These are phyloP conservation scores for Oxyria digyna DNA, from an alignment of 148 eudicot species.

Conservation along the genomic window DNA sequence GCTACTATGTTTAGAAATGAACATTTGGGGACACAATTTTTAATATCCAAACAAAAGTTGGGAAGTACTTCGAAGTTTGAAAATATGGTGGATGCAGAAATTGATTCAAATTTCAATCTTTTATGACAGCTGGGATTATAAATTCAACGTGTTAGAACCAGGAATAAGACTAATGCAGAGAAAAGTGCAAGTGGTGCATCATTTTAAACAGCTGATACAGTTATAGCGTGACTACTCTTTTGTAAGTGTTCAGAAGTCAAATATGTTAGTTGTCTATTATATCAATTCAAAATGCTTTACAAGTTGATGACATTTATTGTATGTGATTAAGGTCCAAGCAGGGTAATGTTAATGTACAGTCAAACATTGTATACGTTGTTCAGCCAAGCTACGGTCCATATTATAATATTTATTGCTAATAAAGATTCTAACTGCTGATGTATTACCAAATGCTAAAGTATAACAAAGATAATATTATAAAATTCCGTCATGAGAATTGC, in stretches of 20 bases:
- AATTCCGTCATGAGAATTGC: background rate
- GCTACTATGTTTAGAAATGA: background rate
- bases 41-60: background rate
- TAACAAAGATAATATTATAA: slow-evolving; percentile 6
- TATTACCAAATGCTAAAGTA: slow-evolving; percentile 2
- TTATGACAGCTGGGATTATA: background rate
- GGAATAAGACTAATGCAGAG: background rate
- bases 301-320: background rate
- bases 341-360: background rate
- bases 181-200: background rate
- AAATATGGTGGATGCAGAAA: background rate
- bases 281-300: background rate
- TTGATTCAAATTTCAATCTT: background rate
- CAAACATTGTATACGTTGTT: background rate
- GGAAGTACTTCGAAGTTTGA: background rate
- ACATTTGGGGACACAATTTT: background rate
- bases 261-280: background rate
- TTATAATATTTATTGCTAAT: background rate
- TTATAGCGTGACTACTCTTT: background rate
- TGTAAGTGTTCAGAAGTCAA: background rate
- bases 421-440: slow-evolving; percentile 4
- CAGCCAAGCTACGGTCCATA: background rate
- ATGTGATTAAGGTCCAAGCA: background rate
- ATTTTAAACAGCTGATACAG: background rate
- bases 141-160: background rate